Percentiles rank a stretch among this genome's conserved stretches.
Evolutionary conservation across 2,329 filamentous ascomycete genomes (phyloP).

Genomic region (Cadophora gregata): DNA sequence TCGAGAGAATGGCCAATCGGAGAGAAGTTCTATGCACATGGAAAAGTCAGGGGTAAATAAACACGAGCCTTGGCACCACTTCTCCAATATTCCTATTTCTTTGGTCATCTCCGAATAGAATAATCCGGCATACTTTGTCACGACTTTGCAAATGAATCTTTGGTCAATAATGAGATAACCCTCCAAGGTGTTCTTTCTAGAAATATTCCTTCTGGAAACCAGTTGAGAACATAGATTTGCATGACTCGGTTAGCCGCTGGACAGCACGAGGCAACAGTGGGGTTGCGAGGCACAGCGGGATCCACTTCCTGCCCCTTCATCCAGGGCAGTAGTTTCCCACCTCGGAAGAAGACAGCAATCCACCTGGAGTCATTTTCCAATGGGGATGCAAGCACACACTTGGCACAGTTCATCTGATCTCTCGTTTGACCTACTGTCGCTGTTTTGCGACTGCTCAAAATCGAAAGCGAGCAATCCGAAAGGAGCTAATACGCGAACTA

Average conservation of each 20-base stretch:
- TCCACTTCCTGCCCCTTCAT: slow-evolving; percentile 9
- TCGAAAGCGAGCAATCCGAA: no score
- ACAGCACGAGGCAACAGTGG: neutral
- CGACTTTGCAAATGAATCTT: no score
- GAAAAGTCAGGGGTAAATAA: neutral
- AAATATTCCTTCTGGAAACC: neutral
- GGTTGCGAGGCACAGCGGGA: neutral
- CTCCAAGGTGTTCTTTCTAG: no score
- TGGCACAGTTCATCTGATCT: neutral
- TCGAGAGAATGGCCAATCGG: no score
- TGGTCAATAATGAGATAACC: no score
- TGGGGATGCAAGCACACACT: neutral
- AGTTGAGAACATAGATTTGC: neutral
- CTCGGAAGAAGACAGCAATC: neutral
- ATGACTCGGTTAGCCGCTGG: slow-evolving; percentile 2
- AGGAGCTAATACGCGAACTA: no score
- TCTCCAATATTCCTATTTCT: neutral
- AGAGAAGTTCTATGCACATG: neutral
- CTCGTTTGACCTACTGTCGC: neutral
- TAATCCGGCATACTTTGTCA: no score
- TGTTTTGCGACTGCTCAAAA: no score
- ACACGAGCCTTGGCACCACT: neutral
- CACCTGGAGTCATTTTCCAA: neutral
- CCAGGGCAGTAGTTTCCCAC: neutral
- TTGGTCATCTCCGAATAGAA: neutral